Base-by-base conservation (phyloP, 805 yeast species). In the Blastobotrys parvus region DNA sequence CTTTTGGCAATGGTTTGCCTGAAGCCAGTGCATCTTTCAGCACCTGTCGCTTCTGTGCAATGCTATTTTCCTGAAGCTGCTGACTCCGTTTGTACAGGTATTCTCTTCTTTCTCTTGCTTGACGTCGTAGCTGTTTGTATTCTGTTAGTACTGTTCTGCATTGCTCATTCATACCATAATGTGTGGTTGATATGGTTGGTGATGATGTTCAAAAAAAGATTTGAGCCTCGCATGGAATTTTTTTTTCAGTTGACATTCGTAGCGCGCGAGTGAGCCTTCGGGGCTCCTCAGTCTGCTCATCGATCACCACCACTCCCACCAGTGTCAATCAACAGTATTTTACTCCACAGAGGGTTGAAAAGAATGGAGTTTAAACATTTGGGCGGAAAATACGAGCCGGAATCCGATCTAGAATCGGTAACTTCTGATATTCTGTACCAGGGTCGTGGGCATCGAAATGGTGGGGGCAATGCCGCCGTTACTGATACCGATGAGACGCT, bases 21-120 rank as follows among this genome's bases (percentile, higher is more conserved):
- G 84, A 72, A 1, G 96, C 97, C 46, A 92, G 68, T 0, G 97
- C 94, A 13, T 85, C 83, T 50, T 83, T 82, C 34, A 92, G 69
- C 55, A 81, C 83, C 58, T 83, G 94, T 52, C 97, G 73, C 62
- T 90, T 90, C 57, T 85, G 90, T 16, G 82, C 82, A 35, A 83
- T 71, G 18, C 82, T 77, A 8, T 95, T 82, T 51, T 92, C 97
- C 61, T 92, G 95, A 29, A 90, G 72, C 59, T 87, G 92, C 40
- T 85, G 77, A 0, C 96, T 85, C 60, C 89, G 88, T 41, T 87
- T 75, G 68, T 85, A 92, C 21, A 92, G 70, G 57, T 89, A 92
- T 58, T 92, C 97, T 63, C 94, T 78, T 68, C 98, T 77, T 62
- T 92, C 97, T 67, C 98, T 79, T 5, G 97, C 97, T 59, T 90